Evolutionary conservation across 225 moss, liverwort and hornwort genomes (phyloP).

Genomic region (Pleurozium schreberi): DNA sequence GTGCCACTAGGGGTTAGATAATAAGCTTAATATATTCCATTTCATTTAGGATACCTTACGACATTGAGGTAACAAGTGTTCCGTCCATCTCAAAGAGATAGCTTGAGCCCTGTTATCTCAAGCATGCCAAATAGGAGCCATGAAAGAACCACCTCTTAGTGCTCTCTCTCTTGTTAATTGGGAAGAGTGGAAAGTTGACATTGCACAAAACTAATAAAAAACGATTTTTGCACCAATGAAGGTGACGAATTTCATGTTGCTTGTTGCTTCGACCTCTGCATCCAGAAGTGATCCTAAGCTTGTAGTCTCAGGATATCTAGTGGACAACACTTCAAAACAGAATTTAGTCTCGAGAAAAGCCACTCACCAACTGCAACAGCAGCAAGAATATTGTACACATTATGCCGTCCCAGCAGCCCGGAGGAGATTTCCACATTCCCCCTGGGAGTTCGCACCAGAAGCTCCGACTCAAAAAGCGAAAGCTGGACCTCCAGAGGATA

Average conservation of each 20-base stretch:
- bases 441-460: constrained; percentile 70
- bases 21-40: background rate
- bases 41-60: background rate
- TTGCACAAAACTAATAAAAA: background rate
- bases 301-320: background rate
- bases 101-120: background rate
- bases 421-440: constrained; percentile 96
- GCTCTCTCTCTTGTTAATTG: background rate
- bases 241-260: background rate
- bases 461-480: constrained; percentile 88
- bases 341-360: background rate
- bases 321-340: background rate
- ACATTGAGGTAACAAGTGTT: background rate
- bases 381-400: constrained; percentile 95
- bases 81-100: background rate
- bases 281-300: background rate
- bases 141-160: background rate
- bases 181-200: background rate
- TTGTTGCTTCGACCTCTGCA: background rate
- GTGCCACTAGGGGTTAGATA: background rate
- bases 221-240: background rate
- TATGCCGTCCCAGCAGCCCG: constrained; percentile 86
- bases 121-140: background rate
- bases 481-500: constrained; percentile 87
- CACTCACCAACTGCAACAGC: constrained; percentile 74